phyloP scores from a whole-genome alignment of 208 protist species.

The Leishmania amazonensis region DNA sequence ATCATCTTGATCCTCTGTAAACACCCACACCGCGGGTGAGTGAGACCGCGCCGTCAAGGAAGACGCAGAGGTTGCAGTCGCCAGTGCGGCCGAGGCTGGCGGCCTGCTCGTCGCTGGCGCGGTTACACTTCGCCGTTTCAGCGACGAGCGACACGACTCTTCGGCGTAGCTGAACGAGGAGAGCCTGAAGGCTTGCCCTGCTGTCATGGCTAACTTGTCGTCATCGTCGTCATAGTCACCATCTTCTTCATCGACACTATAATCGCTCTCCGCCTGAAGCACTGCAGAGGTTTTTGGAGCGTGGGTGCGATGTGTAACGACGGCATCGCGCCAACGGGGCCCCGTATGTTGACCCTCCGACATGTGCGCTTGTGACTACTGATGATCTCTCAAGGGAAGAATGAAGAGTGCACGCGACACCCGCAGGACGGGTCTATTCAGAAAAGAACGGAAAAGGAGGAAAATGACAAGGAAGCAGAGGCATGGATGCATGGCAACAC shows the following conservation, averaged over 20 bases:
- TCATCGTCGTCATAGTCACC: not conserved
- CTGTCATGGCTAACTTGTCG: not conserved
- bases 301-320: slow-evolving; percentile 1
- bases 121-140: not conserved
- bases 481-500: not conserved
- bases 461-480: not conserved
- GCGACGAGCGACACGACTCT: not conserved
- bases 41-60: not conserved
- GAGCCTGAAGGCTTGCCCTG: not conserved
- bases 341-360: not conserved
- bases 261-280: not conserved
- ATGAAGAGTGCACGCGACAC: not conserved
- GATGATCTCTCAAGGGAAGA: not conserved
- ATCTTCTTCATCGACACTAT: not conserved
- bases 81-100: not conserved
- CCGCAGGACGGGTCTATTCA: not conserved
- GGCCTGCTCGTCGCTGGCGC: not conserved
- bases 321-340: not conserved
- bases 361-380: not conserved
- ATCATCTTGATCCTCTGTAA: not conserved
- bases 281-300: not conserved
- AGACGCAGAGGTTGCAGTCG: not conserved
- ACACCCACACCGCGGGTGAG: slow-evolving; percentile 30
- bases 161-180: not conserved
- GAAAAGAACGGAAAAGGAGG: not conserved